Conservation (phyloP, 257 asterid species). For the Solanum acaule region DNA sequence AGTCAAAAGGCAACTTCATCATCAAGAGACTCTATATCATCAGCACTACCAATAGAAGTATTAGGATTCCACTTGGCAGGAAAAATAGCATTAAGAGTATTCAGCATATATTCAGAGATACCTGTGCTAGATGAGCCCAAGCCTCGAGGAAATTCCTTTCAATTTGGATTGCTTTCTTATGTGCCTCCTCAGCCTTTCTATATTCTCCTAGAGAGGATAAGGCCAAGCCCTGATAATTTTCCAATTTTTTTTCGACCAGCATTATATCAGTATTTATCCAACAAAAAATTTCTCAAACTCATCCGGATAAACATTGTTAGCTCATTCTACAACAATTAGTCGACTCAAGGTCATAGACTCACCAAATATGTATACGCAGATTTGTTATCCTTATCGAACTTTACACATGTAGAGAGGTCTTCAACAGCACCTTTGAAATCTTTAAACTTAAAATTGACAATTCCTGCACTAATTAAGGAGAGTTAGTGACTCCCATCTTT, state of each 20-base stretch:
- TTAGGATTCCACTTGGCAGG: not conserved
- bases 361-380: conserved; percentile 96
- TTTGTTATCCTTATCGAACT: conserved; percentile 73
- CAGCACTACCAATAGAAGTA: not conserved
- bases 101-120: conserved; percentile 13
- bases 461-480: conserved; percentile 50
- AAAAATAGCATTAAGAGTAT: not conserved
- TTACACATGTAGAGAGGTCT: conserved; percentile 81
- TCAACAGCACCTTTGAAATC: conserved; percentile 84
- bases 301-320: not conserved
- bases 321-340: not conserved
- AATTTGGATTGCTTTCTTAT: conserved; percentile 76
- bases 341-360: conserved; percentile 22
- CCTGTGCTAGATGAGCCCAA: conserved; percentile 98
- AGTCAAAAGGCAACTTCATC: not conserved
- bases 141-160: conserved; percentile 85
- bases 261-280: not conserved
- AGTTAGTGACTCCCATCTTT: not conserved
- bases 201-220: conserved; percentile 83
- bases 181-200: conserved; percentile 86
- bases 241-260: conserved; percentile 1
- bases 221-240: conserved; percentile 69
- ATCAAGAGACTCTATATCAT: not conserved
- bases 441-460: conserved; percentile 88
- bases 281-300: not conserved